phyloP scores from a whole-genome alignment of 306 rosid genomes.

The Cucurbita maxima region DNA sequence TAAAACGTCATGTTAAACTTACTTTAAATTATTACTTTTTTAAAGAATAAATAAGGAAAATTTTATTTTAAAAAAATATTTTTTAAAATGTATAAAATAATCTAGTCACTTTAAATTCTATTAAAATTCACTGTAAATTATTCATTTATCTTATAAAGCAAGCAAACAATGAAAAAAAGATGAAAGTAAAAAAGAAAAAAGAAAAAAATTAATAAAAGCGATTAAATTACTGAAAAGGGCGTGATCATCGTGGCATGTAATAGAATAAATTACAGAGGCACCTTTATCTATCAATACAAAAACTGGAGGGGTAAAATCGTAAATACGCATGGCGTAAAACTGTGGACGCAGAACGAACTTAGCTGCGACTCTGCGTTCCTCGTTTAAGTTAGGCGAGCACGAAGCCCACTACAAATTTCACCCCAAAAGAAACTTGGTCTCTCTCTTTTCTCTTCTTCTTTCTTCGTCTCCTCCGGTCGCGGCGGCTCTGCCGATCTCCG shows the following conservation, averaged over 20 bases:
- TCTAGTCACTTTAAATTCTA: too few relatives aligned
- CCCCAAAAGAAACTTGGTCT: neutral
- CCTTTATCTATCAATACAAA: neutral
- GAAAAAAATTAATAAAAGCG: neutral
- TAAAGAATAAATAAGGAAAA: too few relatives aligned
- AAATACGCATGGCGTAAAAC: neutral
- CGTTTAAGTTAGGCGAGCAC: neutral
- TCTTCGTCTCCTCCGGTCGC: neutral
- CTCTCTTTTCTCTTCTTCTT: neutral
- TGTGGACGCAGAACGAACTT: constrained; percentile 7
- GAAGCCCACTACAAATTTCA: neutral
- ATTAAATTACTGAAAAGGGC: neutral
- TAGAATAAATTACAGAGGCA: neutral
- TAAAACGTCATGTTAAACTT: too few relatives aligned
- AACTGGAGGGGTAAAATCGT: neutral
- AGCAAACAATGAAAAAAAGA: too few relatives aligned
- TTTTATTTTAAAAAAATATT: too few relatives aligned
- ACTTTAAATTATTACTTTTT: too few relatives aligned
- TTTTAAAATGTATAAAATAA: too few relatives aligned
- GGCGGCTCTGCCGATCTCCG: neutral
- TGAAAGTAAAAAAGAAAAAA: too few relatives aligned
- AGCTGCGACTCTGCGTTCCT: neutral
- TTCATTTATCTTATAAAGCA: too few relatives aligned
- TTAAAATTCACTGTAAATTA: too few relatives aligned
- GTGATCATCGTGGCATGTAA: neutral